Conservation (phyloP, 78 protist genomes). For the Dictyostelium firmibasis region DNA sequence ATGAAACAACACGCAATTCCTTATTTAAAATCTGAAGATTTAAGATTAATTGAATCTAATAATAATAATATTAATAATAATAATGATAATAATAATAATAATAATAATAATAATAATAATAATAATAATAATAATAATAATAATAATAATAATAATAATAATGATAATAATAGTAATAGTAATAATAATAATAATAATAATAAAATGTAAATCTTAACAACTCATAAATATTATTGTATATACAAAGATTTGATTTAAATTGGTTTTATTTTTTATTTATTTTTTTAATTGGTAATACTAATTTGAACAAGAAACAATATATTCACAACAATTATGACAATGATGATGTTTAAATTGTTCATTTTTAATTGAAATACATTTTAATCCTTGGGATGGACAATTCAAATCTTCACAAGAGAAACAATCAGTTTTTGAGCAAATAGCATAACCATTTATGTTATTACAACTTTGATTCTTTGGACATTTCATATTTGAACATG, state of each 20-base stretch:
- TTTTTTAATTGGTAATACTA: no score
- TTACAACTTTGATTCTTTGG: neutral
- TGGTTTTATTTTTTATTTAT: no score
- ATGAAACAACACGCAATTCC: constrained; percentile 78
- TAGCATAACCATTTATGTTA: neutral
- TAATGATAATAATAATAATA: neutral
- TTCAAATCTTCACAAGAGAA: neutral
- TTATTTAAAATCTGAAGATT: constrained; percentile 39
- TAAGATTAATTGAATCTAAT: neutral
- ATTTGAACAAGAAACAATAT: neutral
- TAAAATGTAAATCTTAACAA: no score
- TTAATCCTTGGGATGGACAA: neutral
- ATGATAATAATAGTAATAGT: no score
- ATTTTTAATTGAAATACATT: neutral
- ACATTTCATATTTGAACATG: neutral
- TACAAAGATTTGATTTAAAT: no score
- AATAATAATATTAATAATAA: neutral
- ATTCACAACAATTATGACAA: neutral
- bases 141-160: no score
- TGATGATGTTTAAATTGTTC: neutral
- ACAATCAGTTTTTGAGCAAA: neutral
- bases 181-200: no score
- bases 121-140: no score
- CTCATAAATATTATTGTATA: neutral
- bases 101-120: neutral